Evolutionary conservation across 306 rosid species (phyloP).

Genomic region (Cucumis melo): DNA sequence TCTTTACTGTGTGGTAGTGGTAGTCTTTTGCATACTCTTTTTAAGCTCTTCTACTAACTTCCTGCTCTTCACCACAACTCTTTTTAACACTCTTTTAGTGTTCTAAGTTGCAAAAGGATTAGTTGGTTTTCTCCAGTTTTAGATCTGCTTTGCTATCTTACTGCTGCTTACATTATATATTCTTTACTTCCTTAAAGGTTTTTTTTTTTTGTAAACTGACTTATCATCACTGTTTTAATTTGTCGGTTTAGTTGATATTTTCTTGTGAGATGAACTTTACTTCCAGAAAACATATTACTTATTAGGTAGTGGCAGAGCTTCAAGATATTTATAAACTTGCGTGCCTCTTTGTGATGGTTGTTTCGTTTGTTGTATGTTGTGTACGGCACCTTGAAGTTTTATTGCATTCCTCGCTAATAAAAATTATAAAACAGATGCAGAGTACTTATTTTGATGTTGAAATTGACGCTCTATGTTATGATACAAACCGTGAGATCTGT

Average conservation of each 20-base stretch:
- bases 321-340: not conserved
- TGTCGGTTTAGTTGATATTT: not conserved
- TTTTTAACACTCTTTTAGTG: not conserved
- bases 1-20: constrained; percentile 26
- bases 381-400: not conserved
- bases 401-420: not conserved
- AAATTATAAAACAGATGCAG: not conserved
- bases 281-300: not conserved
- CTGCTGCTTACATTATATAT: not conserved
- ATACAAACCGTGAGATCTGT: not conserved
- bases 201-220: not conserved
- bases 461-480: not conserved
- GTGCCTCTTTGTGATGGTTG: not conserved
- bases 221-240: not conserved
- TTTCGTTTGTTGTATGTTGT: not conserved
- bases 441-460: not conserved
- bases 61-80: not conserved
- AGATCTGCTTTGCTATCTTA: not conserved
- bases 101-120: not conserved
- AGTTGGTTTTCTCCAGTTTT: not conserved
- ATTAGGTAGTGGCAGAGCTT: not conserved
- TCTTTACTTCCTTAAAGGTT: not conserved
- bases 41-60: not conserved
- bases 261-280: not conserved
- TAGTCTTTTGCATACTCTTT: not conserved